A percentile compares a stretch with the other conserved stretches of the same genome.
phyloP scores from a whole-genome alignment of 176 grass and related monocot species.

The Phoenix roebelenii region DNA sequence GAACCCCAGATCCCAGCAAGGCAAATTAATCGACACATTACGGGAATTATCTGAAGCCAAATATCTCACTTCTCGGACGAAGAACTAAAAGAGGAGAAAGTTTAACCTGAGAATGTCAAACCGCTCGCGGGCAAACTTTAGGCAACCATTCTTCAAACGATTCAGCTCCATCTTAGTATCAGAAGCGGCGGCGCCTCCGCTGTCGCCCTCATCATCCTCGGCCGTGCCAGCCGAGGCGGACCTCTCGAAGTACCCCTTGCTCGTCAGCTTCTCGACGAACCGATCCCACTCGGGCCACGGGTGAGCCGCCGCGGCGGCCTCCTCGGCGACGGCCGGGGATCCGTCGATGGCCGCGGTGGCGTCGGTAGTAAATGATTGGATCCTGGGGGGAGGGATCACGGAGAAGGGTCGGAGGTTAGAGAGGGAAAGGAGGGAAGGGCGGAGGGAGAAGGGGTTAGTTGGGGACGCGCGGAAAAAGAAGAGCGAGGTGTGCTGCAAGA shows the following conservation, averaged over 20 bases:
- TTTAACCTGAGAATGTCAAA: slow-evolving; percentile 66
- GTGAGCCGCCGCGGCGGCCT: slow-evolving; percentile 19
- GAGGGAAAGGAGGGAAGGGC: slow-evolving; percentile 1
- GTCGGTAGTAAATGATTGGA: slow-evolving; percentile 30
- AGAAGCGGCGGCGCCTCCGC: not conserved
- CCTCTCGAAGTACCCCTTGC: slow-evolving; percentile 65
- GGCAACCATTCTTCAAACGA: slow-evolving; percentile 81
- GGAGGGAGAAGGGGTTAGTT: slow-evolving; percentile 16
- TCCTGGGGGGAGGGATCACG: slow-evolving; percentile 16
- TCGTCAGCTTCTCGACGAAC: slow-evolving; percentile 63
- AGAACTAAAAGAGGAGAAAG: not conserved
- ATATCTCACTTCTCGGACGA: not conserved
- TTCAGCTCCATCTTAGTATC: slow-evolving; percentile 30
- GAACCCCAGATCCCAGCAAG: no score
- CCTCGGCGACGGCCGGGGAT: not conserved
- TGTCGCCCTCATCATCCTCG: not conserved
- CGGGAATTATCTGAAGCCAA: no score
- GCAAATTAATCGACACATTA: not conserved
- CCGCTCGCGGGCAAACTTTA: slow-evolving; percentile 79
- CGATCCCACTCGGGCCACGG: slow-evolving; percentile 84
- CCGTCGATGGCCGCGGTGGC: not conserved
- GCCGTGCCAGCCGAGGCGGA: slow-evolving; percentile 6
- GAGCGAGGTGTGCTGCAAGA: slow-evolving; percentile 20
- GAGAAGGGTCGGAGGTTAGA: not conserved
- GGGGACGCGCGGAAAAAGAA: slow-evolving; percentile 25